These are phyloP conservation scores for Zygosaccharomyces siamensis DNA, from an alignment of 805 yeast genomes.

Conservation along the genomic window DNA sequence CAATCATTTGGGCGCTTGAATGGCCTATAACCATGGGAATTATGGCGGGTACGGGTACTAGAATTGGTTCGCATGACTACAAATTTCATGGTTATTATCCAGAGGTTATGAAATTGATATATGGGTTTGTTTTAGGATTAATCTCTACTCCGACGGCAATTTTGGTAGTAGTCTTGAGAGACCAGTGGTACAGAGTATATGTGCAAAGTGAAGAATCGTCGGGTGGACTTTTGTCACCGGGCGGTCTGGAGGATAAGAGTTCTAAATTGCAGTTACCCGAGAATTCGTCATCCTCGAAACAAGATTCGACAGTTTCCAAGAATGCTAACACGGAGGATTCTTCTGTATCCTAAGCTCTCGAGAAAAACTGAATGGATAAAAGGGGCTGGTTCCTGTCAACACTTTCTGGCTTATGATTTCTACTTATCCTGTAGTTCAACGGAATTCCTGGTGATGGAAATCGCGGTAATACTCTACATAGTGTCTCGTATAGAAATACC, in stretches of 20 bases:
- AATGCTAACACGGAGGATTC: neutral
- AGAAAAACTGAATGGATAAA: neutral
- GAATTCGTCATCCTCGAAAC: neutral
- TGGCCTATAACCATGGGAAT: constrained; percentile 31
- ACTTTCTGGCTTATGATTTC: neutral
- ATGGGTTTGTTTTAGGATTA: constrained; percentile 20
- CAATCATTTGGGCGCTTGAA: constrained; percentile 17
- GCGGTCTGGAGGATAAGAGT: neutral
- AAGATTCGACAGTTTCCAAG: neutral
- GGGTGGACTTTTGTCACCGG: neutral
- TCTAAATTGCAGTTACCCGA: neutral
- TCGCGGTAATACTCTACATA: neutral
- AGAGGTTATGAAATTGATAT: constrained; percentile 23
- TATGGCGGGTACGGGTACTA: constrained; percentile 21
- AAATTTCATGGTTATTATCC: constrained; percentile 22
- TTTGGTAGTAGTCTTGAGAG: constrained; percentile 17
- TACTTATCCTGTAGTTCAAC: neutral
- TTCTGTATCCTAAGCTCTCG: neutral
- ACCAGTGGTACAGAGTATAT: constrained; percentile 13
- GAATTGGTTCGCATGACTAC: constrained; percentile 17
- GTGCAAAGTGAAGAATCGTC: neutral
- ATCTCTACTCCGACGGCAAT: constrained; percentile 19
- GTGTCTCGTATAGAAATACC: neutral
- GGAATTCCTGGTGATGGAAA: neutral
- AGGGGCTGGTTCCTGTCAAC: neutral